Evolutionary conservation across 371 early-diverging fungal species (phyloP).

Genomic region (Mortierella sp.): DNA sequence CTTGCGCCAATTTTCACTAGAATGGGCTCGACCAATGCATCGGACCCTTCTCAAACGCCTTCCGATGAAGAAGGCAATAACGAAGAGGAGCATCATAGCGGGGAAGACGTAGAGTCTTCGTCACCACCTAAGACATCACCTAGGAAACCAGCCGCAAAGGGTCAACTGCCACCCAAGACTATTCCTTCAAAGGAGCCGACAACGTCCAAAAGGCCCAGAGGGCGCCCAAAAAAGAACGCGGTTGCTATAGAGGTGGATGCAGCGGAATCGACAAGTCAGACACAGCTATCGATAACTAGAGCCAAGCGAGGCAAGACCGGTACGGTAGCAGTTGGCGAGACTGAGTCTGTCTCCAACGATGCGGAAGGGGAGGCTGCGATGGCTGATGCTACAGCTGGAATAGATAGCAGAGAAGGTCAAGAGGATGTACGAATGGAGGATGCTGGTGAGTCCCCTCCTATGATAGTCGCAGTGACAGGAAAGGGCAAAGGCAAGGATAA

Average conservation of each 20-base stretch:
- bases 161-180: background rate
- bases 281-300: background rate
- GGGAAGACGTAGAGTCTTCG: background rate
- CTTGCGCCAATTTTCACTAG: constrained; percentile 2
- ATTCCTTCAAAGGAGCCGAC: background rate
- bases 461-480: no score
- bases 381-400: background rate
- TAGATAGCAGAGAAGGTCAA: background rate
- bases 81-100: background rate
- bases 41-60: background rate
- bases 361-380: no score
- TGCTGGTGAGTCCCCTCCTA: background rate
- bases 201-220: constrained; percentile 5
- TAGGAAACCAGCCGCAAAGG: background rate
- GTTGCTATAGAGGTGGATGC: background rate
- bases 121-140: background rate
- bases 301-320: background rate
- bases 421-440: background rate
- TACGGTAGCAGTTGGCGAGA: background rate
- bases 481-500: no score
- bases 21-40: background rate
- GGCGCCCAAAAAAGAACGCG: constrained; percentile 4
- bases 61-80: background rate
- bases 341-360: background rate
- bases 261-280: background rate